Base-by-base conservation (phyloP, 73 alveolate genomes). In the Paraurostyla sp. region DNA sequence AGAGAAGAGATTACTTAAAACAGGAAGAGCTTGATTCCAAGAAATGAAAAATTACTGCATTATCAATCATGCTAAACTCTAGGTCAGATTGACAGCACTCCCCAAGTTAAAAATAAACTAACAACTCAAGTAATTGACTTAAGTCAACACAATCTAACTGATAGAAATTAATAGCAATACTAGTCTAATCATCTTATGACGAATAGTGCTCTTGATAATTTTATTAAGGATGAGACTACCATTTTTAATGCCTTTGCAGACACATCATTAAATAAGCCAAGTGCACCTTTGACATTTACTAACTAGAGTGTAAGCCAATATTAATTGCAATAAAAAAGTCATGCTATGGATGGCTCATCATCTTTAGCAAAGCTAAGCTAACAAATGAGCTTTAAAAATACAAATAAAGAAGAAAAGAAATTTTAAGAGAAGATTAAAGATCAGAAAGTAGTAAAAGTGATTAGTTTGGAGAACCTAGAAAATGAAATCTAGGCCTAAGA, bases 211-310 rank as follows among this genome's bases (percentile, higher is more conserved):
- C 20, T 60, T 32, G 78, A 16, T 25, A 30, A 27, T 30, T 9
- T 23, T 25, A 60, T 60, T 2, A 60, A 30, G 32, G 78, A 60
- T 60, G 78, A 60, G 25, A 60, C 78, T 16, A 60, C 78, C 9
- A 60, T 60, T 6, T 60, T 60, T 60, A 60, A 60, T 60, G 78
- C 78, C 25, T 60, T 60, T 60, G 78, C 50, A 16, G 78, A 60
- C 25, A 60, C 51, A 29, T 60, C 78, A 25, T 4, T 27, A 13
- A 15, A 56, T 15, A 56, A 56, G 32, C 22, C 9, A 56, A 56
- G 22, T 56, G n/a, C n/a, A n/a, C 33, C 9, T 22, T 22, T 56
- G 7, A 56, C 9, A 29, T 60, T 27, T 60, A 60, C 50, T 30
- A 60, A 60, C 32, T 32, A 60, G 6, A 16, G 78, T 29, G n/a